phyloP scores from a whole-genome alignment of 2,329 filamentous ascomycete genomes.

The Alternaria sp. region DNA sequence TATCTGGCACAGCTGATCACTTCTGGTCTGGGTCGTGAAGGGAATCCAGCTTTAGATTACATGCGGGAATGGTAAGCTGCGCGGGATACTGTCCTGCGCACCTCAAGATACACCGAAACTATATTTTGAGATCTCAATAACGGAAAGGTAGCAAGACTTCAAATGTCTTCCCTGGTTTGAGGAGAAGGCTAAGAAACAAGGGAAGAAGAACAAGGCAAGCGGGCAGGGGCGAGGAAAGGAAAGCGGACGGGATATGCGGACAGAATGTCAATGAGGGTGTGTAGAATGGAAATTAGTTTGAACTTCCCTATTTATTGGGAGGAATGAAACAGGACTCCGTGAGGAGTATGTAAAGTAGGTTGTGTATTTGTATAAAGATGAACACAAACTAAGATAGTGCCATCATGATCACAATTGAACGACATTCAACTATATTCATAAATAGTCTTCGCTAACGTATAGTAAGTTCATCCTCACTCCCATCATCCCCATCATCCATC shows the following conservation, averaged over 20 bases:
- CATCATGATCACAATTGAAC: too few relatives aligned
- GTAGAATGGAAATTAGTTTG: neutral
- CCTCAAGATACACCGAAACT: too few relatives aligned
- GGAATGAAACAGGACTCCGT: too few relatives aligned
- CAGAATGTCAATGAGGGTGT: neutral
- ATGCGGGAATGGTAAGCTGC: too few relatives aligned
- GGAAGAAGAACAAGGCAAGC: neutral
- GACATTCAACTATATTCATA: neutral
- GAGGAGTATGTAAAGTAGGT: neutral
- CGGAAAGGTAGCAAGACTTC: too few relatives aligned
- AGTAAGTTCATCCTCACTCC: slow-evolving; percentile 42
- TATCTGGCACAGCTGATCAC: too few relatives aligned
- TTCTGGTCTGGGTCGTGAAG: too few relatives aligned
- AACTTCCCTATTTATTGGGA: neutral
- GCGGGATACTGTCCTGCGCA: too few relatives aligned
- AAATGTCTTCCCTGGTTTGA: too few relatives aligned
- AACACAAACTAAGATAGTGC: too few relatives aligned
- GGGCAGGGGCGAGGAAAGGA: neutral
- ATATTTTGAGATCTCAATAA: too few relatives aligned
- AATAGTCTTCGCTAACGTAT: neutral
- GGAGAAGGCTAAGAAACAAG: neutral
- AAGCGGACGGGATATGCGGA: neutral
- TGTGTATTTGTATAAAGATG: neutral
- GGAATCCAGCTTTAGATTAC: too few relatives aligned
- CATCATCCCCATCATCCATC: slow-evolving; percentile 5